Conservation (phyloP, 192 early-diverging fungal species). For the Entomortierella chlamydospora region DNA sequence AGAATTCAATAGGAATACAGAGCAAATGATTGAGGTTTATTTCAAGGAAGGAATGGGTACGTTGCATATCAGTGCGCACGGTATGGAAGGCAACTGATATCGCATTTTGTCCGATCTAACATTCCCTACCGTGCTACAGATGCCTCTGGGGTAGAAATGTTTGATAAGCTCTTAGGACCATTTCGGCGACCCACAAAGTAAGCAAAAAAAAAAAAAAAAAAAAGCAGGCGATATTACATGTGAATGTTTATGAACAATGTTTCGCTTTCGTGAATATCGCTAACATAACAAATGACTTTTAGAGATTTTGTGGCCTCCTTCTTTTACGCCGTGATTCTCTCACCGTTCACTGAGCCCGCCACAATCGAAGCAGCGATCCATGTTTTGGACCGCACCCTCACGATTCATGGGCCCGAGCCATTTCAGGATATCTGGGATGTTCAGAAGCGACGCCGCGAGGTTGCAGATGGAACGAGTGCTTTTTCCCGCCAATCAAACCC, state of each 20-base stretch:
- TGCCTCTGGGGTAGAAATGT: constrained; percentile 41
- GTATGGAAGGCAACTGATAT: not conserved
- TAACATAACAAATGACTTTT: not conserved
- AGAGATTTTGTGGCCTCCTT: constrained; percentile 43
- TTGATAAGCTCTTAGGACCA: constrained; percentile 42
- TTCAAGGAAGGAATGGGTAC: constrained; percentile 48
- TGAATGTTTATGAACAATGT: too few species aligned
- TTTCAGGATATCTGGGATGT: constrained; percentile 41
- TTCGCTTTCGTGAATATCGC: too few species aligned
- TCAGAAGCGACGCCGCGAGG: constrained; percentile 36
- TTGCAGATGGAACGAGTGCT: constrained; percentile 26
- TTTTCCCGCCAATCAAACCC: constrained; percentile 23
- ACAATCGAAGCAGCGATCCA: constrained; percentile 48
- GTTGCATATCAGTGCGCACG: not conserved
- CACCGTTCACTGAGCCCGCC: constrained; percentile 34
- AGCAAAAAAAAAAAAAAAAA: too few species aligned
- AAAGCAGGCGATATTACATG: too few species aligned
- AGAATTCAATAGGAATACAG: constrained; percentile 43
- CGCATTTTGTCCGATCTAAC: not conserved
- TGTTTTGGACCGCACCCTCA: constrained; percentile 31
- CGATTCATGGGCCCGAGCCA: constrained; percentile 41
- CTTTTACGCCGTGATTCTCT: constrained; percentile 41
- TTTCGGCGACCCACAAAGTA: constrained; percentile 41
- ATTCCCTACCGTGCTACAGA: not conserved
- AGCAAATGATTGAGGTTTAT: constrained; percentile 32